Evolutionary conservation across 805 yeast species (phyloP).

Genomic region (Yarrowia porcina): DNA sequence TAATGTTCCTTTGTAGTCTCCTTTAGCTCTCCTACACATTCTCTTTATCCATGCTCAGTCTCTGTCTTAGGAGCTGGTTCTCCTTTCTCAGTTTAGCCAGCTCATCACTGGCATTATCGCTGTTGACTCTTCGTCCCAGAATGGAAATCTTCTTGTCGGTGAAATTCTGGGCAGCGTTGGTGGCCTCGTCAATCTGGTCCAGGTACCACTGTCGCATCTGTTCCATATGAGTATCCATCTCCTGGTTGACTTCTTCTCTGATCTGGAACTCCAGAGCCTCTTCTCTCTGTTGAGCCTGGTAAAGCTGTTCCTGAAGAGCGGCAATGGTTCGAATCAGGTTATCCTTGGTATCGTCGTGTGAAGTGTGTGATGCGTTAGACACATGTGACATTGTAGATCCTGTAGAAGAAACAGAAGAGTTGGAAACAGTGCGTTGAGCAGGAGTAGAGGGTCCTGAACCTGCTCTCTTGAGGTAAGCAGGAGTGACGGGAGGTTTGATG

Average conservation of each 20-base stretch:
- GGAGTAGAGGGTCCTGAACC: neutral
- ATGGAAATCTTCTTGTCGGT: slow-evolving; percentile 32
- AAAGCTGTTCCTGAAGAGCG: slow-evolving; percentile 22
- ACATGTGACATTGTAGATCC: slow-evolving; percentile 8
- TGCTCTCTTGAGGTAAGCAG: neutral
- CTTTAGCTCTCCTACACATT: neutral
- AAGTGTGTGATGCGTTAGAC: neutral
- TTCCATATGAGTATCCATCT: slow-evolving; percentile 34
- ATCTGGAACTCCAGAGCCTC: slow-evolving; percentile 30
- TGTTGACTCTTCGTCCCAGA: slow-evolving; percentile 22
- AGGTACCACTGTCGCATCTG: slow-evolving; percentile 34
- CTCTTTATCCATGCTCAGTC: neutral
- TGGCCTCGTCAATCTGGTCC: slow-evolving; percentile 30
- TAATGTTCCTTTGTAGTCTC: neutral
- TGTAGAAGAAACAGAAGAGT: slow-evolving; percentile 1
- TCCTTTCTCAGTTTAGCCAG: neutral
- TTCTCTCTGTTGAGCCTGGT: slow-evolving; percentile 24
- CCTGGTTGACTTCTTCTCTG: slow-evolving; percentile 36
- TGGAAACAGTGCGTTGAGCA: slow-evolving; percentile 4
- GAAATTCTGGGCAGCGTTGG: slow-evolving; percentile 28
- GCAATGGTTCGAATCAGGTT: slow-evolving; percentile 23
- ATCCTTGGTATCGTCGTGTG: slow-evolving; percentile 4
- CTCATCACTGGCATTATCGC: neutral
- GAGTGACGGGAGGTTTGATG: slow-evolving; percentile 2
- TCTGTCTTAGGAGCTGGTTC: neutral